phyloP scores from a whole-genome alignment of 768 basidiomycete genomes.

The Pleurotus salmoneostramineus region DNA sequence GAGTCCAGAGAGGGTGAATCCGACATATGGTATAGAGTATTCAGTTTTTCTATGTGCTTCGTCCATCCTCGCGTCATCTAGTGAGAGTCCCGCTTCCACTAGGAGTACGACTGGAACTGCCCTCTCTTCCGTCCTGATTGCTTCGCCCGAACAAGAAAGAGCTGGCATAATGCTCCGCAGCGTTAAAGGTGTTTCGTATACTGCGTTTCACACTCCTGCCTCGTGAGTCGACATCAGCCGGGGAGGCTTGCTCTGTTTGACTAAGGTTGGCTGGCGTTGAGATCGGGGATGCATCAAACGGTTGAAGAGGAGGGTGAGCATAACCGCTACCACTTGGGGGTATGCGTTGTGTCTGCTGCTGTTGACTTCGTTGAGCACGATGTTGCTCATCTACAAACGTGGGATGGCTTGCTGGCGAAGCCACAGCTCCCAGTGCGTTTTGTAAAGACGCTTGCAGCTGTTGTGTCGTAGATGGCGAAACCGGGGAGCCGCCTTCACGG shows the following conservation, averaged over 20 bases:
- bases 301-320: too few species aligned
- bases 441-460: conserved; percentile 40
- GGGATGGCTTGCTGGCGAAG: neutral
- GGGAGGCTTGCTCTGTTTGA: conserved; percentile 9
- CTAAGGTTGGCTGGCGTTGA: neutral
- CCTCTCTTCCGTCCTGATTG: conserved; percentile 16
- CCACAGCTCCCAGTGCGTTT: conserved; percentile 18
- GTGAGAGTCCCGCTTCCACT: conserved; percentile 3
- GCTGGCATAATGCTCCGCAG: conserved; percentile 67
- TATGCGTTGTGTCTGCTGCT: neutral
- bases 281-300: neutral
- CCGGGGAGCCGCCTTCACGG: conserved; percentile 32
- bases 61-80: neutral
- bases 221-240: conserved; percentile 34
- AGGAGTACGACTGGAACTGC: neutral
- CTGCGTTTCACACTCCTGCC: conserved; percentile 63
- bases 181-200: conserved; percentile 62
- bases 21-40: neutral
- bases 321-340: neutral
- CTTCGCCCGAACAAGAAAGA: conserved; percentile 61
- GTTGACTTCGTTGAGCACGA: neutral
- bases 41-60: neutral
- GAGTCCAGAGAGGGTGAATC: neutral
- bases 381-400: neutral
- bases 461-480: conserved; percentile 24